Conservation (phyloP, 73 alveolate species). For the Tetrahymena borealis region DNA sequence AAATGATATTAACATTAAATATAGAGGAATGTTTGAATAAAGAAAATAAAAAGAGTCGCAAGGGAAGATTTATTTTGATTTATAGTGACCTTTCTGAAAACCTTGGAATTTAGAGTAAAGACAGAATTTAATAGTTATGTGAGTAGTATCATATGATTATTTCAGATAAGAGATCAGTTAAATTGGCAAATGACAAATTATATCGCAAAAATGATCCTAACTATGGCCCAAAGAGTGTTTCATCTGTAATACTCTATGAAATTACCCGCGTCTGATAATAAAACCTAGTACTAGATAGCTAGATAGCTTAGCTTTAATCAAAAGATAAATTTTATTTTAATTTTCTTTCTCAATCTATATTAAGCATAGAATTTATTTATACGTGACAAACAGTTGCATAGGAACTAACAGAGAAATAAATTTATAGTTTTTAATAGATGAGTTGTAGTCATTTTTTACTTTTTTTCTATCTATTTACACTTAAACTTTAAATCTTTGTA, state of each 20-base stretch:
- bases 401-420: too few species aligned
- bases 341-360: too few species aligned
- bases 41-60: constrained; percentile 8
- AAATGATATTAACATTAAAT: not conserved
- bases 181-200: not conserved
- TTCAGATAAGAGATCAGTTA: constrained; percentile 3
- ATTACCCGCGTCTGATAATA: not conserved
- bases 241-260: not conserved
- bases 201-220: not conserved
- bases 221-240: not conserved
- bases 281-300: too few species aligned
- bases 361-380: too few species aligned
- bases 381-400: too few species aligned
- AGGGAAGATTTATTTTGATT: constrained; percentile 44
- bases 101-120: constrained; percentile 29
- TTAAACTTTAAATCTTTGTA: too few species aligned
- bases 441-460: too few species aligned
- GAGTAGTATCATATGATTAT: constrained; percentile 24
- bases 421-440: too few species aligned
- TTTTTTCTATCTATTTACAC: too few species aligned
- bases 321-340: too few species aligned
- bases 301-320: too few species aligned
- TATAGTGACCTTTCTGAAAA: constrained; percentile 41
- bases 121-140: constrained; percentile 36
- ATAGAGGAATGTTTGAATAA: constrained; percentile 3